phyloP scores from a whole-genome alignment of 2,329 filamentous ascomycete species.

The Epicoccum sorghinum region DNA sequence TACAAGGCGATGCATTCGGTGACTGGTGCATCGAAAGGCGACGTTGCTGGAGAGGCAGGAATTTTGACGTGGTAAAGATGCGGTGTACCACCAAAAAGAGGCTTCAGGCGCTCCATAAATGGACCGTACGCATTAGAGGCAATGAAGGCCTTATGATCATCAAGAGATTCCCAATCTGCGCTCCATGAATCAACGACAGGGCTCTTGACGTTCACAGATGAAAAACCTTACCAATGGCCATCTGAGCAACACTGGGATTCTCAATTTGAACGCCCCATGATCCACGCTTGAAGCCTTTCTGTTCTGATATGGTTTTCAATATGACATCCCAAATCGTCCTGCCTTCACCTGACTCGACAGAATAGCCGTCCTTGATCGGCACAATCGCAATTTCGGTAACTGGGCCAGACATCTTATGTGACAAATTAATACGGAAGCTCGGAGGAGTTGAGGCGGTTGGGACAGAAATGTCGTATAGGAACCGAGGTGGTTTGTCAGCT shows the following conservation, averaged over 20 bases:
- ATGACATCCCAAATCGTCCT: constrained; percentile 40
- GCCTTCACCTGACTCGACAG: constrained; percentile 31
- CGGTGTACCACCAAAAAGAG: constrained; percentile 35
- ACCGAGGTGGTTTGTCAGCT: too few species aligned
- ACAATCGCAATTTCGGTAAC: constrained; percentile 51
- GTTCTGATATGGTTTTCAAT: constrained; percentile 42
- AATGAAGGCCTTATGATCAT: constrained; percentile 51
- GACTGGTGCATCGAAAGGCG: constrained; percentile 50
- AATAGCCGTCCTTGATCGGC: constrained; percentile 44
- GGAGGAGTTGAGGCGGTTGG: neutral
- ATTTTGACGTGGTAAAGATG: constrained; percentile 46
- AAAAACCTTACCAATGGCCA: constrained; percentile 49
- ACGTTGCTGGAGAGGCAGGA: constrained; percentile 5
- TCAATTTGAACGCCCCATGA: constrained; percentile 51
- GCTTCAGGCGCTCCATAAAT: constrained; percentile 43
- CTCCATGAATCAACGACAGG: neutral
- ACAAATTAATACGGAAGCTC: neutral
- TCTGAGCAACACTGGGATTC: constrained; percentile 42
- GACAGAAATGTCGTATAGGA: neutral
- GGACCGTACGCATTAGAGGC: constrained; percentile 43
- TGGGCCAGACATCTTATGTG: constrained; percentile 22
- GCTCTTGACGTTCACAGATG: neutral
- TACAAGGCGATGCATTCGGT: constrained; percentile 58
- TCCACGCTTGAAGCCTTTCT: constrained; percentile 45
- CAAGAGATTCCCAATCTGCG: constrained; percentile 53